Evolutionary conservation across 2,329 filamentous ascomycete genomes (phyloP).

Genomic region (Nothopassalora personata): DNA sequence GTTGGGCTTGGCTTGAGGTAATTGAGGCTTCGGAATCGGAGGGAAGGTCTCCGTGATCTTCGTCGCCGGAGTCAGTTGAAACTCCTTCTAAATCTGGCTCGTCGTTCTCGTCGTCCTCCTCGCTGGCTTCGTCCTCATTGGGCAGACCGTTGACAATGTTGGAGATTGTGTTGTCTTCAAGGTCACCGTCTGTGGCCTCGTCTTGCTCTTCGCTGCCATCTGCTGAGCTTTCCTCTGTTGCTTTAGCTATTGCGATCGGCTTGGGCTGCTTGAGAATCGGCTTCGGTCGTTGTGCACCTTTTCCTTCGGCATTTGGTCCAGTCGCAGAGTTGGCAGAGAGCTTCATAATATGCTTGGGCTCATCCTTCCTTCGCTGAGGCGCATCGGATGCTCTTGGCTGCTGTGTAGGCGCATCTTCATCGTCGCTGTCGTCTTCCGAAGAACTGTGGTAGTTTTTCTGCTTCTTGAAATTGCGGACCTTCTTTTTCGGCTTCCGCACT

Average conservation of each 20-base stretch:
- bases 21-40: constrained; percentile 32
- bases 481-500: constrained; percentile 50
- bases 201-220: constrained; percentile 13
- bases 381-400: constrained; percentile 24
- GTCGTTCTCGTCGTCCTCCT: constrained; percentile 27
- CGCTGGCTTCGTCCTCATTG: constrained; percentile 37
- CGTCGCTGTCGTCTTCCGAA: constrained; percentile 49
- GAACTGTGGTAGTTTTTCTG: constrained; percentile 61
- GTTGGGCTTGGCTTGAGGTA: constrained; percentile 23
- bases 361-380: constrained; percentile 7
- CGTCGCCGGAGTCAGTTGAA: constrained; percentile 36
- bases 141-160: background rate
- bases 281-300: constrained; percentile 13
- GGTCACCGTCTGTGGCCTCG: constrained; percentile 9
- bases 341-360: constrained; percentile 2
- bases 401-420: constrained; percentile 1
- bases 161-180: constrained; percentile 13
- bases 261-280: constrained; percentile 18
- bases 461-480: constrained; percentile 56
- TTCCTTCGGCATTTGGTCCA: constrained; percentile 12
- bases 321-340: constrained; percentile 11
- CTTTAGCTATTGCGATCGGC: constrained; percentile 7
- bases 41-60: constrained; percentile 35
- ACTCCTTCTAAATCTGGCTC: constrained; percentile 14
- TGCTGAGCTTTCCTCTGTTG: constrained; percentile 7